phyloP scores from a whole-genome alignment of 495 filamentous ascomycete species.

The Amphirosellinia nigrospora region DNA sequence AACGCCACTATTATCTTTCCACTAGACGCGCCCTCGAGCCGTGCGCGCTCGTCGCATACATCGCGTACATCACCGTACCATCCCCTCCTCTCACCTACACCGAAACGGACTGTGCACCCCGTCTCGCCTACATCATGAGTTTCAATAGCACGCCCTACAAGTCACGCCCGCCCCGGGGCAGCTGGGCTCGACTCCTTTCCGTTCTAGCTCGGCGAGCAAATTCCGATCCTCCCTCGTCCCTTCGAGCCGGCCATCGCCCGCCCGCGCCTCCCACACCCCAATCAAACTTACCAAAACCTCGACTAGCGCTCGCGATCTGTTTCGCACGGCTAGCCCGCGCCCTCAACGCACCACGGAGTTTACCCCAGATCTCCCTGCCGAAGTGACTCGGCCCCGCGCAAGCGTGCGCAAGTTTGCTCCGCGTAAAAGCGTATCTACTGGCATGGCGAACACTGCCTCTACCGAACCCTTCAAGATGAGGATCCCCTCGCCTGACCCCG shows the following conservation, averaged over 20 bases:
- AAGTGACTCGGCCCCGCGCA: conserved; percentile 29
- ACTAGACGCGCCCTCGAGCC: conserved; percentile 9
- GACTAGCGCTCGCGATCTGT: conserved; percentile 39
- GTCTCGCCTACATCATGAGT: conserved; percentile 30
- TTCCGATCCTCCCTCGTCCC: conserved; percentile 42
- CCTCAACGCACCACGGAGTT: conserved; percentile 40
- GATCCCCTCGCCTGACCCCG: conserved; percentile 52
- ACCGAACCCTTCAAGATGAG: conserved; percentile 54
- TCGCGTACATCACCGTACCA: not conserved
- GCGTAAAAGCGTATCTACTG: conserved; percentile 36
- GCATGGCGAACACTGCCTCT: conserved; percentile 44
- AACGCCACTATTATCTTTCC: not conserved
- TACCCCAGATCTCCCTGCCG: conserved; percentile 43
- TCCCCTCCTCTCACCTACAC: not conserved
- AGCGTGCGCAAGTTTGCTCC: conserved; percentile 34
- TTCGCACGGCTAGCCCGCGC: conserved; percentile 47
- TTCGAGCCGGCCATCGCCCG: conserved; percentile 30
- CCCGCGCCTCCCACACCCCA: conserved; percentile 24
- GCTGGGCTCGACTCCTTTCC: conserved; percentile 41
- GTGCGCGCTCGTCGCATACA: conserved; percentile 8
- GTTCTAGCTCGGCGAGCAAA: conserved; percentile 36
- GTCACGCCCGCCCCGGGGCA: conserved; percentile 39
- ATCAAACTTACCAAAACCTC: conserved; percentile 27
- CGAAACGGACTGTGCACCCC: not conserved
- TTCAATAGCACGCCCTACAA: conserved; percentile 37